phyloP scores from a whole-genome alignment of 1,284 basidiomycete species.

The Trichosporon coremiiforme region DNA sequence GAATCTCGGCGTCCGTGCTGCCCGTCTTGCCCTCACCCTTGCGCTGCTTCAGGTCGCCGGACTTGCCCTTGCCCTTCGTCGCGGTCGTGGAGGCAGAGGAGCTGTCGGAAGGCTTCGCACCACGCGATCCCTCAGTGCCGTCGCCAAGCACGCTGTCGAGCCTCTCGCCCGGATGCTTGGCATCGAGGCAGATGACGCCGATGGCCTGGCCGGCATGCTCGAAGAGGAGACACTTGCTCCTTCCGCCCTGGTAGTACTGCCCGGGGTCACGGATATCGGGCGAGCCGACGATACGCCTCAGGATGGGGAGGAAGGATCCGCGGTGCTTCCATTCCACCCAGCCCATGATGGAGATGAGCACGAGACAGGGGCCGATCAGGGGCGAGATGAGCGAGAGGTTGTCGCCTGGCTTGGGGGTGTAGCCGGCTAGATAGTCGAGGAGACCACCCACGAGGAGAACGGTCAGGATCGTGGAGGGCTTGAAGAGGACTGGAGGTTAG shows the following conservation, averaged over 20 bases:
- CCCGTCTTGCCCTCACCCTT: background rate
- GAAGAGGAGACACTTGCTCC: conserved; percentile 66
- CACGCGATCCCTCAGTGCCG: conserved; percentile 10
- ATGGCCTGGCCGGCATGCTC: conserved; percentile 65
- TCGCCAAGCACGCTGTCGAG: conserved; percentile 23
- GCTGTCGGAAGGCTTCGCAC: background rate
- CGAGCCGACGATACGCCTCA: conserved; percentile 62
- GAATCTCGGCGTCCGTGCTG: conserved; percentile 63
- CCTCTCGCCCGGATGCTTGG: conserved; percentile 50
- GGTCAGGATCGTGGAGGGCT: conserved; percentile 64
- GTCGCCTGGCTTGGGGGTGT: conserved; percentile 63
- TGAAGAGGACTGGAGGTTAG: conserved; percentile 61
- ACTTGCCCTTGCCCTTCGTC: background rate
- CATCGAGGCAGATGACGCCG: conserved; percentile 71
- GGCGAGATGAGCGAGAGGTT: conserved; percentile 63
- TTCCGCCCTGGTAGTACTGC: conserved; percentile 65
- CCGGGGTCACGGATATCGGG: conserved; percentile 64
- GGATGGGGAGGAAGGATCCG: conserved; percentile 47
- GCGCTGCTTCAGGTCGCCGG: background rate
- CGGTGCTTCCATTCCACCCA: conserved; percentile 62
- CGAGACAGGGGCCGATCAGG: conserved; percentile 66
- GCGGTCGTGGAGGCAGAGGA: background rate
- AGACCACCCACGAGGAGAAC: conserved; percentile 66
- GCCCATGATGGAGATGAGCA: conserved; percentile 68
- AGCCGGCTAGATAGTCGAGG: conserved; percentile 65